Evolutionary conservation across 306 rosid species (phyloP).

Genomic region (Gillenia trifoliata): DNA sequence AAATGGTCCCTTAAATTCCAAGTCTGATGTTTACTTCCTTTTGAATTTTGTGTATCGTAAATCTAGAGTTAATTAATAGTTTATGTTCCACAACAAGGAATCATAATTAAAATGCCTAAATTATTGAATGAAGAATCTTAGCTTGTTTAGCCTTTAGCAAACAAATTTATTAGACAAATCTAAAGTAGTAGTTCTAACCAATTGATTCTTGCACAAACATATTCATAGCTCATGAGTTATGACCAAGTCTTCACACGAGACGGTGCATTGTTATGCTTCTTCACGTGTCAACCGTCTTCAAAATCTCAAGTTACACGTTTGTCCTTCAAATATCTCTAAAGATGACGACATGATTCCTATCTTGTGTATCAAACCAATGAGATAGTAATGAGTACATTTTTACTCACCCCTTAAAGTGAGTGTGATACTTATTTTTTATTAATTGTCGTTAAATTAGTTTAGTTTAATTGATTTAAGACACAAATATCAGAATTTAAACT

Average conservation of each 20-base stretch:
- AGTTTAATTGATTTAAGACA: no score
- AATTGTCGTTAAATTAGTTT: no score
- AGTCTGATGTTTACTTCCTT: no score
- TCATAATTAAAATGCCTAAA: neutral
- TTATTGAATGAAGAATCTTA: neutral
- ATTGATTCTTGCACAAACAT: neutral
- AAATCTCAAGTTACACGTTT: neutral
- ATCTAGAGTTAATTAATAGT: no score
- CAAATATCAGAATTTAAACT: no score
- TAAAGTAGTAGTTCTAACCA: neutral
- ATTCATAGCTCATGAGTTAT: no score
- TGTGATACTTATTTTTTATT: no score
- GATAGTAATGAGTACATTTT: constrained; percentile 3
- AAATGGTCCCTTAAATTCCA: no score
- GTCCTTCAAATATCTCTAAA: neutral
- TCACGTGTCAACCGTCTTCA: neutral
- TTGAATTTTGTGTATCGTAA: no score
- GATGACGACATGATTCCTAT: neutral
- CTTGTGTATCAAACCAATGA: neutral
- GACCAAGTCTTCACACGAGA: neutral
- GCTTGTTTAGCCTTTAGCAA: neutral
- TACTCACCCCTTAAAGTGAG: no score
- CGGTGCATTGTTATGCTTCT: neutral
- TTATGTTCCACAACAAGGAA: neutral
- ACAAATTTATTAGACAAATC: neutral